These are phyloP conservation scores for Stephania cephalantha DNA, from an alignment of 164 flowering plant genomes.

Conservation along the genomic window DNA sequence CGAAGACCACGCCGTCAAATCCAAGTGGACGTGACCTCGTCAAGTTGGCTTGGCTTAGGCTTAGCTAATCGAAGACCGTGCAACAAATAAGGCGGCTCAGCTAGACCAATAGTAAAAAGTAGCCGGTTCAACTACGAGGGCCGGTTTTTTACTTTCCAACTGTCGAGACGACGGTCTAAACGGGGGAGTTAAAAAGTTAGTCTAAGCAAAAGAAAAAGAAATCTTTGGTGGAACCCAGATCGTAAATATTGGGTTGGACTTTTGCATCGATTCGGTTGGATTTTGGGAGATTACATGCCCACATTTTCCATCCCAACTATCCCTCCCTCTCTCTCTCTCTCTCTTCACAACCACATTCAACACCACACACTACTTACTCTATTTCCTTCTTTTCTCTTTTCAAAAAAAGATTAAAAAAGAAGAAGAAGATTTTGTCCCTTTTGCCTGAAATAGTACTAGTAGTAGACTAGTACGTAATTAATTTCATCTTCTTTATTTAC, in stretches of 20 bases:
- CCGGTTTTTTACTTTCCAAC: not conserved
- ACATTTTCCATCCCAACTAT: not conserved
- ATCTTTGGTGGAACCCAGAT: not conserved
- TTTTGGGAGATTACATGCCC: not conserved
- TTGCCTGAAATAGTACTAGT: too few relatives aligned
- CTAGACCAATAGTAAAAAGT: not conserved
- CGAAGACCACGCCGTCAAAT: slow-evolving; percentile 7
- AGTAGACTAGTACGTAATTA: too few relatives aligned
- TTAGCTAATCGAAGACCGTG: not conserved
- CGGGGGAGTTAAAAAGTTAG: not conserved
- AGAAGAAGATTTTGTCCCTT: slow-evolving; percentile 3
- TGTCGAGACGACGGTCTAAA: not conserved
- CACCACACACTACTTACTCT: not conserved
- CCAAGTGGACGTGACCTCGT: slow-evolving; percentile 8
- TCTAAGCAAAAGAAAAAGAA: not conserved
- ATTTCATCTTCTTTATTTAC: not conserved
- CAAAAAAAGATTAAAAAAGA: not conserved
- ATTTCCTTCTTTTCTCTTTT: too few relatives aligned
- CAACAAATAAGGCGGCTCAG: not conserved
- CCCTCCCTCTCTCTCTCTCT: not conserved
- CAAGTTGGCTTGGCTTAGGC: not conserved
- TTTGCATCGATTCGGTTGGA: slow-evolving; percentile 3
- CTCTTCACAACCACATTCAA: not conserved
- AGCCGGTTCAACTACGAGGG: not conserved
- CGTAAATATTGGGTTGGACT: not conserved